Percentiles rank a stretch among this genome's conserved stretches.
Conservation (phyloP, 768 basidiomycete species). For the Russula foetens region DNA sequence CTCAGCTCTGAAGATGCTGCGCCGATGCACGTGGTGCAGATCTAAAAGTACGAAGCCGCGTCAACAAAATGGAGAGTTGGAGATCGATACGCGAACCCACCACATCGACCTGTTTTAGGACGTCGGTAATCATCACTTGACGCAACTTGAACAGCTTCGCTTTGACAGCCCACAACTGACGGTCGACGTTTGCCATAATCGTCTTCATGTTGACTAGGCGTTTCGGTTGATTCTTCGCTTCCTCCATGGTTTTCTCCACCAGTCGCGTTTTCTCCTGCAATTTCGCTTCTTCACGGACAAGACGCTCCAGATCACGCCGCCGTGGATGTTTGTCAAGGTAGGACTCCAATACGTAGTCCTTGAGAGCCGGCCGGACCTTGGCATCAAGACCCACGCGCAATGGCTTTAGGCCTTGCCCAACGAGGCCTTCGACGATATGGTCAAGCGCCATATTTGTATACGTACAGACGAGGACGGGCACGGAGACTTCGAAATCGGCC, state of each 20-base stretch:
- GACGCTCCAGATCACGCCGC: slow-evolving; percentile 34
- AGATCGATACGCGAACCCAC: slow-evolving; percentile 37
- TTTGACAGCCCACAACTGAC: slow-evolving; percentile 28
- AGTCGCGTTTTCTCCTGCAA: slow-evolving; percentile 22
- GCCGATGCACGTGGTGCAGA: slow-evolving; percentile 85
- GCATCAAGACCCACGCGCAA: slow-evolving; percentile 66
- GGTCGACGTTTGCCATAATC: slow-evolving; percentile 24
- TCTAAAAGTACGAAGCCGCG: slow-evolving; percentile 32
- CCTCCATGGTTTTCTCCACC: slow-evolving; percentile 1
- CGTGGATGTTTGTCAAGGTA: slow-evolving; percentile 56
- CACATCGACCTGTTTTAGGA: slow-evolving; percentile 62
- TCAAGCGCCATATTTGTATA: slow-evolving; percentile 94
- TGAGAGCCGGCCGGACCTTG: slow-evolving; percentile 48
- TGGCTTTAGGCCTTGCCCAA: slow-evolving; percentile 52
- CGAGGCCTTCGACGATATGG: slow-evolving; percentile 75
- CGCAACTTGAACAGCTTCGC: slow-evolving; percentile 46
- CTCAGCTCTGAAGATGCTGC: slow-evolving; percentile 58
- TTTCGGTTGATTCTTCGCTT: background rate
- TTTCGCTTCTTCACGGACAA: slow-evolving; percentile 34
- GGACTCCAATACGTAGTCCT: slow-evolving; percentile 52
- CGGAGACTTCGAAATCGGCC: slow-evolving; percentile 72
- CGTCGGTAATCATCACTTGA: slow-evolving; percentile 55
- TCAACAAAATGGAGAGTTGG: background rate
- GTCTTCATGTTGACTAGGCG: slow-evolving; percentile 28
- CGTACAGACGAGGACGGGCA: slow-evolving; percentile 85